Conservation (phyloP, 371 early-diverging fungal species). For the Zopfochytrium polystomum region DNA sequence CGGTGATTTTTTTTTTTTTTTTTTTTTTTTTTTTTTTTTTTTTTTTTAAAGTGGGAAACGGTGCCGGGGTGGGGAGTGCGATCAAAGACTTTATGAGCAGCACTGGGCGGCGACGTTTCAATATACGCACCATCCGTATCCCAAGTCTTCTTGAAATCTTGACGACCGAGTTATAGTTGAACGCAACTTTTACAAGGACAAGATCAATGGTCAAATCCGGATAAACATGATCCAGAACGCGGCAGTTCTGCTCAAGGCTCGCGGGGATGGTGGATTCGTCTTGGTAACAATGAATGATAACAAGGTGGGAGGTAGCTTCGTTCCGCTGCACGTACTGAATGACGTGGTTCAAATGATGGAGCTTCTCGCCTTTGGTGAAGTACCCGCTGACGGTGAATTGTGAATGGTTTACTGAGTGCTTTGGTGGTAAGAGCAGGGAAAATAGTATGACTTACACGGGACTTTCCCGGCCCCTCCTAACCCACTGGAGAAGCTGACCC, state of each 20-base stretch:
- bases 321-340: constrained; percentile 52
- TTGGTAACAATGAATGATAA: constrained; percentile 45
- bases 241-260: constrained; percentile 22
- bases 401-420: constrained; percentile 15
- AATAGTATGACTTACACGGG: constrained; percentile 35
- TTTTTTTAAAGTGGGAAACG: no score
- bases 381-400: constrained; percentile 32
- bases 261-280: constrained; percentile 14
- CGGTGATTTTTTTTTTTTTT: no score
- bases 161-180: not conserved
- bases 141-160: constrained; percentile 16
- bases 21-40: no score
- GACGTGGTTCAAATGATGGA: constrained; percentile 59
- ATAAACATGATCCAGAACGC: constrained; percentile 27
- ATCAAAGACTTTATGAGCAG: no score
- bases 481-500: constrained; percentile 23
- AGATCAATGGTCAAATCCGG: constrained; percentile 21
- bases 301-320: constrained; percentile 48
- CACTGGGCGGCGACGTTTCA: no score
- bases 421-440: not conserved
- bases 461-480: constrained; percentile 40
- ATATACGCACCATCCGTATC: constrained; percentile 14
- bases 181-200: constrained; percentile 14
- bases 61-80: no score
- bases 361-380: constrained; percentile 56